Evolutionary conservation across 192 early-diverging fungal species (phyloP), one percentile per base, ranked within the genome.

Genomic region (Coemansia sp.): DNA sequence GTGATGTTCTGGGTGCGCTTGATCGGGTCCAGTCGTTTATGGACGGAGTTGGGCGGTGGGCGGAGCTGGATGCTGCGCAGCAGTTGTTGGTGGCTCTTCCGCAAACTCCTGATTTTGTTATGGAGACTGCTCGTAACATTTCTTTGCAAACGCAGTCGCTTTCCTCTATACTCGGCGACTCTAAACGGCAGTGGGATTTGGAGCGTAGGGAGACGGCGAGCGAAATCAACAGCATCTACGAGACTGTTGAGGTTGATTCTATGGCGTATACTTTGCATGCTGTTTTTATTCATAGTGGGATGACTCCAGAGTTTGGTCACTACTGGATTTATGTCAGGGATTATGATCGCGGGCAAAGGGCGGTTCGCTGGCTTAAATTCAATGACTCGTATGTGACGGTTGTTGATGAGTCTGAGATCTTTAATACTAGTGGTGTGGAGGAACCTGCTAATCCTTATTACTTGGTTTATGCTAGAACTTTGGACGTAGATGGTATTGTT

Each of bases 271-370:
- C 80, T 1, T 64, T 91, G 58, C 91, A 94, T 68, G 92, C 92
- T 10, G 91, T 92, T 61, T 94, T 94, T 75, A 89, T 92, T 53
- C 92, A 94, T 62, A 87, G 87, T 64, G 90, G 90, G 38, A 49
- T 43, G 72, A 82, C 88, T 46, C 85, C 87, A 7, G 90, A 89
- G 82, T 80, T 72, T 72, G 92, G 92, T 2, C 92, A 94, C 65
- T 94, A 94, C 64, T 94, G 92, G 92, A 85, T 90, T 2, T 92
- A 94, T 41, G 85, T 94, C 20, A 78, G 86, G 12, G 90, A 94
- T 64, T 75, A 79, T 38, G 63, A 78, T 29, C 24, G 39, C 8
- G 72, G 74, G 20, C 44, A 46, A 8, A 71, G 74, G 15, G 40
- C 76, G 16, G 66, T 80, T 16, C 84, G 89, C 12, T 94, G 92